Percentiles rank a stretch among this genome's conserved stretches.
Conservation (phyloP, 2,329 filamentous ascomycete genomes). For the Aspergillus calidoustus region DNA sequence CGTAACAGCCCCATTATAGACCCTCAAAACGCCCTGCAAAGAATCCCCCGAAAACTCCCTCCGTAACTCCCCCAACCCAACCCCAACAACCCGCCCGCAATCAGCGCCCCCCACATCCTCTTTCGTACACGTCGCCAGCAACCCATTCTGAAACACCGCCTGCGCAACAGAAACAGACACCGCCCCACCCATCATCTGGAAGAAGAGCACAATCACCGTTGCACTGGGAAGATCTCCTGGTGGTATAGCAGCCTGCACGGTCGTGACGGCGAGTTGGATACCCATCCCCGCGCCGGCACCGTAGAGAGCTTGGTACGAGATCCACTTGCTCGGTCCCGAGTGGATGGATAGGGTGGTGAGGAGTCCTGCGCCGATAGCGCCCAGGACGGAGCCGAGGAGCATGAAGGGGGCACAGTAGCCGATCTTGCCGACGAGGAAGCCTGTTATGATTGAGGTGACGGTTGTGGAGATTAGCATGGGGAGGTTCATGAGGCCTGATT, state of each 20-base stretch:
- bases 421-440: constrained; percentile 34
- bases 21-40: neutral
- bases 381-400: constrained; percentile 36
- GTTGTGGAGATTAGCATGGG: constrained; percentile 40
- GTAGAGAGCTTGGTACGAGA: constrained; percentile 45
- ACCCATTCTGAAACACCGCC: constrained; percentile 45
- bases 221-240: constrained; percentile 40
- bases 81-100: neutral
- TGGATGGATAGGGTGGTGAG: constrained; percentile 40
- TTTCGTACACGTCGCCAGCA: constrained; percentile 15
- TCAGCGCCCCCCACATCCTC: neutral
- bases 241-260: constrained; percentile 40
- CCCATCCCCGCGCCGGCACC: constrained; percentile 43
- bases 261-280: constrained; percentile 42
- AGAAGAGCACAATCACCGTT: constrained; percentile 41
- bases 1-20: neutral
- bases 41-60: neutral
- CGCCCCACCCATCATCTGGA: constrained; percentile 43
- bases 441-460: constrained; percentile 37
- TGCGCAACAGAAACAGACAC: constrained; percentile 40
- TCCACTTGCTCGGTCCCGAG: constrained; percentile 40
- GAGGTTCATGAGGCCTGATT: constrained; percentile 45
- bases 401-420: constrained; percentile 50
- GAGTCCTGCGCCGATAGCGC: constrained; percentile 41
- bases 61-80: constrained; percentile 1